phyloP scores from a whole-genome alignment of 257 asterid genomes.

The Fraxinus pennsylvanica region DNA sequence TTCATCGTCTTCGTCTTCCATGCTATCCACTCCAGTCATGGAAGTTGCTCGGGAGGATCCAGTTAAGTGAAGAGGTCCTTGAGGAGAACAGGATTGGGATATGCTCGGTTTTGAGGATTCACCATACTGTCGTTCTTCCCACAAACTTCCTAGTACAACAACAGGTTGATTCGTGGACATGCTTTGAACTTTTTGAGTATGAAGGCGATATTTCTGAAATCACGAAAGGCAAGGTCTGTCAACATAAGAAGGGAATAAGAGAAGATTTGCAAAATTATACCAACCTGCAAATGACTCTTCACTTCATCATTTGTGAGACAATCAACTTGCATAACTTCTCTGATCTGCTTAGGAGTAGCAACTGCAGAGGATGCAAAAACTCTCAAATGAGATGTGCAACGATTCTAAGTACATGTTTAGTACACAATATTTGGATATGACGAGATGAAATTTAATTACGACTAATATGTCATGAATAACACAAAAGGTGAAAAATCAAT shows the following conservation, averaged over 20 bases:
- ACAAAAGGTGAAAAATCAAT: no score
- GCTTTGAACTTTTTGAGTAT: constrained; percentile 46
- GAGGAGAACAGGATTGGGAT: constrained; percentile 54
- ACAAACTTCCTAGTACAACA: constrained; percentile 34
- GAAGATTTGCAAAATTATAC: constrained; percentile 18
- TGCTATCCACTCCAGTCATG: constrained; percentile 42
- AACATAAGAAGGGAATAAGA: neutral
- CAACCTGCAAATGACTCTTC: constrained; percentile 69
- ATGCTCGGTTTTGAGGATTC: constrained; percentile 43
- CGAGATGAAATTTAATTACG: no score
- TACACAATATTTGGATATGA: neutral
- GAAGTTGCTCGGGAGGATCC: constrained; percentile 46
- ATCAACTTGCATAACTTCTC: constrained; percentile 64
- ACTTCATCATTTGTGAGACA: constrained; percentile 65
- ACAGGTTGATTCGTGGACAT: constrained; percentile 29
- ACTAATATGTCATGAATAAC: no score
- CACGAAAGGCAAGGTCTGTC: neutral
- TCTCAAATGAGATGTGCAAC: neutral
- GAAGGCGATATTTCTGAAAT: constrained; percentile 83
- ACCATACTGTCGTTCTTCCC: constrained; percentile 34
- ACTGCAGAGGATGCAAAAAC: constrained; percentile 29
- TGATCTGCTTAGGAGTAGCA: constrained; percentile 62
- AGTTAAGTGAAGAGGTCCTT: constrained; percentile 41
- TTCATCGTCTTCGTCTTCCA: constrained; percentile 54
- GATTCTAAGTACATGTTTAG: neutral